A percentile compares a stretch with the other conserved stretches of the same genome.
Conservation (phyloP, 2,329 filamentous ascomycete genomes). For the Aspergillus quadrilineatus region DNA sequence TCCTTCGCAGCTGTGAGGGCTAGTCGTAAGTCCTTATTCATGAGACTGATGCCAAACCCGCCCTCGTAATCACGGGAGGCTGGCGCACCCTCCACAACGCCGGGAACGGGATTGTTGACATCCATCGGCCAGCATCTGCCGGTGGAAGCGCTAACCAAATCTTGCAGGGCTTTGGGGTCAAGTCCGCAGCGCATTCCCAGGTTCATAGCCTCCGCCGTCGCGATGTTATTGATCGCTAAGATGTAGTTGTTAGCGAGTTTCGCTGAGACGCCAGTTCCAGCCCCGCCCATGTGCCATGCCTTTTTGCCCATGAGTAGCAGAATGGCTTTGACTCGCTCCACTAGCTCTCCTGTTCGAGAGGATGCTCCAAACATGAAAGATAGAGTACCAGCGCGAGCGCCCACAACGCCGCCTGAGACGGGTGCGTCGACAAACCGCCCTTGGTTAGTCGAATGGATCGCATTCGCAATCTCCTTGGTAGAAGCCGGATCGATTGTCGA, state of each 20-base stretch:
- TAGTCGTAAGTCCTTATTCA: slow-evolving; percentile 76
- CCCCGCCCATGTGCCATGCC: slow-evolving; percentile 79
- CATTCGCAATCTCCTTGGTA: slow-evolving; percentile 72
- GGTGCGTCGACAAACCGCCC: slow-evolving; percentile 89
- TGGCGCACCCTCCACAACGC: slow-evolving; percentile 74
- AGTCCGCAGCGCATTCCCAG: slow-evolving; percentile 64
- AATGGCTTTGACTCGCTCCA: slow-evolving; percentile 65
- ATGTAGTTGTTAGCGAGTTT: slow-evolving; percentile 98
- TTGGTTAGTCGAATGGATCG: slow-evolving; percentile 64
- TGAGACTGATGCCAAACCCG: slow-evolving; percentile 73
- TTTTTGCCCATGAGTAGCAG: slow-evolving; percentile 81
- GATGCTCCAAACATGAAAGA: slow-evolving; percentile 92
- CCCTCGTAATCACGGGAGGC: slow-evolving; percentile 73
- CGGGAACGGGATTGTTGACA: slow-evolving; percentile 89
- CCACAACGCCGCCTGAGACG: slow-evolving; percentile 95
- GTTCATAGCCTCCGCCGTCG: slow-evolving; percentile 66
- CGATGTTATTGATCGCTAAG: slow-evolving; percentile 86
- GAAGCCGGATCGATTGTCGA: slow-evolving; percentile 93
- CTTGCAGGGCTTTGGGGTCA: slow-evolving; percentile 67
- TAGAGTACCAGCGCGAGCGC: slow-evolving; percentile 79
- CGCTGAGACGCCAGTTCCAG: slow-evolving; percentile 81
- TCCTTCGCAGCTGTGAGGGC: slow-evolving; percentile 71
- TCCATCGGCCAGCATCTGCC: slow-evolving; percentile 96
- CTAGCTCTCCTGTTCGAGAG: slow-evolving; percentile 45
- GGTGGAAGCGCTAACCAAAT: slow-evolving; percentile 88